A percentile compares a stretch with the other conserved stretches of the same genome.
Evolutionary conservation across 495 filamentous ascomycete genomes (phyloP).

Genomic region (Penicillium roqueforti): DNA sequence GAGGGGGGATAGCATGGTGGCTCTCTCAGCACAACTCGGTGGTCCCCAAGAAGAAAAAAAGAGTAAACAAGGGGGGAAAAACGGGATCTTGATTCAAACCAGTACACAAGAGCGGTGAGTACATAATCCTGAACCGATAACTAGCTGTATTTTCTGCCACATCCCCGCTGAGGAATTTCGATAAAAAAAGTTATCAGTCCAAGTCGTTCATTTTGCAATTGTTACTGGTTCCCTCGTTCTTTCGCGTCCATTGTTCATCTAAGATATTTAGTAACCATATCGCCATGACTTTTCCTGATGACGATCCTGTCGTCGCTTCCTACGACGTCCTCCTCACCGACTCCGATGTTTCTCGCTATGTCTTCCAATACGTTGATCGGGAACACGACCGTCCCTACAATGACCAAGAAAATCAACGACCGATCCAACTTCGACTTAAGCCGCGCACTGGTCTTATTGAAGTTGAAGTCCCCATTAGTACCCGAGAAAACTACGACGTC

Average conservation of each 20-base stretch:
- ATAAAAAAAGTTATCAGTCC: conserved; percentile 6
- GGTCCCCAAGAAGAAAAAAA: not conserved
- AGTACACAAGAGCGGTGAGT: not conserved
- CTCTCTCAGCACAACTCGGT: conserved; percentile 5
- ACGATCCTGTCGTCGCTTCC: conserved; percentile 54
- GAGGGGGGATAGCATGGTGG: conserved; percentile 10
- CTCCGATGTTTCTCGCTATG: conserved; percentile 48
- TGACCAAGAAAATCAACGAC: conserved; percentile 47
- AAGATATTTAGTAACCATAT: not conserved
- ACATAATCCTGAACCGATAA: not conserved
- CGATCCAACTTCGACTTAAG: conserved; percentile 62
- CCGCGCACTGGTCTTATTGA: conserved; percentile 65
- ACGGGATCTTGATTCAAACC: not conserved
- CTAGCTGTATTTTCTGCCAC: not conserved
- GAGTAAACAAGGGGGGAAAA: not conserved
- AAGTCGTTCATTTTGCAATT: not conserved
- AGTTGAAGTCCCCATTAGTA: conserved; percentile 65
- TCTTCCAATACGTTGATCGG: conserved; percentile 67
- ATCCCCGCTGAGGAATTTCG: conserved; percentile 5
- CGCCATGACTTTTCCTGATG: conserved; percentile 29
- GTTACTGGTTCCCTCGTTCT: not conserved
- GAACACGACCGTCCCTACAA: conserved; percentile 52
- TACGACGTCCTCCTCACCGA: conserved; percentile 61
- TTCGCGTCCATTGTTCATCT: not conserved
- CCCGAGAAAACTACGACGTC: conserved; percentile 58